Evolutionary conservation across 805 yeast species (phyloP).

Genomic region (Sugiyamaella americana): DNA sequence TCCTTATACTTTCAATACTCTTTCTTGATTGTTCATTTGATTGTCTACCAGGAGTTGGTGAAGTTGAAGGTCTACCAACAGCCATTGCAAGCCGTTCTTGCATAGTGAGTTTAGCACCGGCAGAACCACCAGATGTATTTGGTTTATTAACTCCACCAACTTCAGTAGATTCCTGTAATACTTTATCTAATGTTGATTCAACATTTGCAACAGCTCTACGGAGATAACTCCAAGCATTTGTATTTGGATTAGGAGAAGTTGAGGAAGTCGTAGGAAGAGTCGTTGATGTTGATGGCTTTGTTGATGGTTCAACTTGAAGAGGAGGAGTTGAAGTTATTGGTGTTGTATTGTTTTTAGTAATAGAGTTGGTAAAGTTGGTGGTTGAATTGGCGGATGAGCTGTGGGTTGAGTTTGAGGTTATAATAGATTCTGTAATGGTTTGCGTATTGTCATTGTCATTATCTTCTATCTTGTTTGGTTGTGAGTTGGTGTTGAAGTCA

Average conservation of each 20-base stretch:
- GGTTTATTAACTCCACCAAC: conserved; percentile 3
- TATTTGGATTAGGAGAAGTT: not conserved
- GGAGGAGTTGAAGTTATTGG: too few relatives aligned
- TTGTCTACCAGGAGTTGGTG: not conserved
- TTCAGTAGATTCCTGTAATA: conserved; percentile 28
- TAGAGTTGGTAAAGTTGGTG: not conserved
- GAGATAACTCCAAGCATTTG: conserved; percentile 22
- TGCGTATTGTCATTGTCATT: too few relatives aligned
- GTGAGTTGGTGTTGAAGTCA: too few relatives aligned
- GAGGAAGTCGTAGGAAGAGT: not conserved
- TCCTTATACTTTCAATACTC: not conserved
- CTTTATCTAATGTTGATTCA: conserved; percentile 37
- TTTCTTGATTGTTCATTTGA: not conserved
- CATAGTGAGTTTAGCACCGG: conserved; percentile 49
- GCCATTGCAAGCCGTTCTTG: conserved; percentile 85
- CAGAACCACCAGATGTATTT: conserved; percentile 4
- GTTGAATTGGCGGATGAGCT: not conserved
- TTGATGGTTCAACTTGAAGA: too few relatives aligned
- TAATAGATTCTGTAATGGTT: too few relatives aligned
- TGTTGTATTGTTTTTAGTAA: not conserved
- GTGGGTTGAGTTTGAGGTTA: too few relatives aligned
- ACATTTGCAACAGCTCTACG: conserved; percentile 39
- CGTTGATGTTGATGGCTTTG: too few relatives aligned
- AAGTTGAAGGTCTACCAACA: conserved; percentile 38
- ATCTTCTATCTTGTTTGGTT: too few relatives aligned